phyloP scores from a whole-genome alignment of 2,329 filamentous ascomycete genomes.

The Coniochaeta ligniaria region DNA sequence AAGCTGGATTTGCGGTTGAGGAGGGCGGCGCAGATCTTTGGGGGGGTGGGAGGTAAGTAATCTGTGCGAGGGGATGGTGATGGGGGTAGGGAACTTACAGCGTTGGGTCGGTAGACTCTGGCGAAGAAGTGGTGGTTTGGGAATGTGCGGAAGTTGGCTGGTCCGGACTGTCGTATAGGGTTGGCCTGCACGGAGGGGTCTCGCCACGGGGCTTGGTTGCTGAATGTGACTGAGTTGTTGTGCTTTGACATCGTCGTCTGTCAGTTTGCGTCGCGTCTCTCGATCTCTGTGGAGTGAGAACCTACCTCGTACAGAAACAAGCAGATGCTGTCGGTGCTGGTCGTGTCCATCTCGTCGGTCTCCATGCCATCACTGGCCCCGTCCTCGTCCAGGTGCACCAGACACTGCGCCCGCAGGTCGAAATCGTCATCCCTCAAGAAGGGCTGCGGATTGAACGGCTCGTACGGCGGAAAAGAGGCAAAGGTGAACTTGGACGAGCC shows the following conservation, averaged over 20 bases:
- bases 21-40: constrained; percentile 38
- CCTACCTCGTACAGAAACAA: constrained; percentile 48
- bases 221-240: constrained; percentile 30
- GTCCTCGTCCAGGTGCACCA: constrained; percentile 26
- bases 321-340: constrained; percentile 29
- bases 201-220: constrained; percentile 27
- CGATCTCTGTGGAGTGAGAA: constrained; percentile 4
- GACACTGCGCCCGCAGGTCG: constrained; percentile 33
- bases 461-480: constrained; percentile 31
- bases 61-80: no score
- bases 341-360: constrained; percentile 12
- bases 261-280: constrained; percentile 2
- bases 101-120: constrained; percentile 44
- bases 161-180: constrained; percentile 33
- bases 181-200: constrained; percentile 25
- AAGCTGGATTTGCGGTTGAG: constrained; percentile 42
- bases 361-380: constrained; percentile 12
- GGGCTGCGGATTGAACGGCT: constrained; percentile 28
- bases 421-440: constrained; percentile 28
- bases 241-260: constrained; percentile 25
- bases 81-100: constrained; percentile 40
- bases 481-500: constrained; percentile 19
- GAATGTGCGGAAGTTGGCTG: constrained; percentile 39
- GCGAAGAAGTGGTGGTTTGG: constrained; percentile 52
- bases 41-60: no score